phyloP scores from a whole-genome alignment of 192 early-diverging fungal species.

The Rhizoclosmatium sp. region DNA sequence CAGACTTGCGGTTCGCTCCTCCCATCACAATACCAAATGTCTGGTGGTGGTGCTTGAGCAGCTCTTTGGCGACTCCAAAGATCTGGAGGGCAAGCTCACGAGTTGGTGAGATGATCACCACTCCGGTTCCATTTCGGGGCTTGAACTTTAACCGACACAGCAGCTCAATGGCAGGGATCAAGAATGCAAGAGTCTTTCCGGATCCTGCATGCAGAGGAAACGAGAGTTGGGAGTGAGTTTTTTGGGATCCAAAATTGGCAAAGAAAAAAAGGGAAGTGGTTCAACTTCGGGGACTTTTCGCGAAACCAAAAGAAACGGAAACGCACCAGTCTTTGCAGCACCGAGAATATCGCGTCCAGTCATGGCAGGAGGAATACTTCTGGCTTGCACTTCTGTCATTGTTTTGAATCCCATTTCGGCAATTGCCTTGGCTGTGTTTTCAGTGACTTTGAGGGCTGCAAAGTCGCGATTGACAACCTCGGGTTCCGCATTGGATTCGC shows the following conservation, averaged over 20 bases:
- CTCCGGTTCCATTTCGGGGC: conserved; percentile 93
- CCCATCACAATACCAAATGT: conserved; percentile 99
- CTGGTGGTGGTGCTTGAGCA: conserved; percentile 93
- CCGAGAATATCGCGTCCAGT: conserved; percentile 97
- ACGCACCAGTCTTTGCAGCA: conserved; percentile 92
- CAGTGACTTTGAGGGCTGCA: conserved; percentile 77
- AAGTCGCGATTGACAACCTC: conserved; percentile 68
- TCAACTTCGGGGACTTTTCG: not conserved
- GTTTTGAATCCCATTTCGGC: conserved; percentile 87
- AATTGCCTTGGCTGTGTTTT: conserved; percentile 81
- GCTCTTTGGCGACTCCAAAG: conserved; percentile 96
- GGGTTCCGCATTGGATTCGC: not conserved
- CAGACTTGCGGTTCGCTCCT: conserved; percentile 94
- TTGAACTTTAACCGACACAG: conserved; percentile 93
- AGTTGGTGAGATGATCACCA: conserved; percentile 95
- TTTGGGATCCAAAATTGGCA: not conserved
- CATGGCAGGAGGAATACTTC: conserved; percentile 92
- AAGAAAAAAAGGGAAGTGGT: not conserved
- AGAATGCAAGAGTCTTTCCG: conserved; percentile 90
- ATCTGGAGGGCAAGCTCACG: conserved; percentile 99
- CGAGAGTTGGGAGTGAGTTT: too few relatives aligned
- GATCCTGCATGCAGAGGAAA: conserved; percentile 6
- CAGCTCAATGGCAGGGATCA: conserved; percentile 93
- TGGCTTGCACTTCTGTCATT: conserved; percentile 98
- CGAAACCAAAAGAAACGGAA: not conserved